Conservation (phyloP, 495 filamentous ascomycete species). For the Pyrenula massariospora region DNA sequence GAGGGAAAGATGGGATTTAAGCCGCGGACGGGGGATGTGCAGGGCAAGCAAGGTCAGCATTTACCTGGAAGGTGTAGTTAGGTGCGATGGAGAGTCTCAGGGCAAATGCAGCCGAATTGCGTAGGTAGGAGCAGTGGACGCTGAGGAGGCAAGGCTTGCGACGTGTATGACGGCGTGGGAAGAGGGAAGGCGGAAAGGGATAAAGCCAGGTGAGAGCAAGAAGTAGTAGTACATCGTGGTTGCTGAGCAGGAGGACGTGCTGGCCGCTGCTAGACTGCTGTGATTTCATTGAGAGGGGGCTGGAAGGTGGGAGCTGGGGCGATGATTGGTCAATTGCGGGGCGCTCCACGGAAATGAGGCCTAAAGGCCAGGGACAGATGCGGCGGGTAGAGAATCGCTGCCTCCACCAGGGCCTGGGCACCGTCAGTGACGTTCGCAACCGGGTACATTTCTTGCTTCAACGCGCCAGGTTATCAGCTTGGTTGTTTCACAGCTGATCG, state of each 20-base stretch:
- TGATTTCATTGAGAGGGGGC: background rate
- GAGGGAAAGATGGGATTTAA: background rate
- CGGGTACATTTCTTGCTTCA: no score
- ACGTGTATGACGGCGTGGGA: background rate
- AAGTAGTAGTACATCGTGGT: background rate
- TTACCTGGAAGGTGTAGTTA: background rate
- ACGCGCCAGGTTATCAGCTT: no score
- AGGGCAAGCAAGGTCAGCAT: background rate
- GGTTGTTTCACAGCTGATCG: no score
- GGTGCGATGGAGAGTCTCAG: background rate
- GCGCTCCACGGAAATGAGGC: background rate
- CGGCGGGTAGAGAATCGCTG: background rate
- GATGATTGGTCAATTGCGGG: background rate
- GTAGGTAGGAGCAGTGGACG: background rate
- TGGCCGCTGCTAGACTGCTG: no score
- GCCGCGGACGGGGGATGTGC: background rate
- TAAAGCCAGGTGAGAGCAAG: background rate
- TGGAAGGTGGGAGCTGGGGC: background rate
- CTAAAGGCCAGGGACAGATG: background rate
- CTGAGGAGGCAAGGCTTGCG: background rate
- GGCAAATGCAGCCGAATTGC: background rate
- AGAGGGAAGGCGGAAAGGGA: background rate
- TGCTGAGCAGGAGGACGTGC: no score
- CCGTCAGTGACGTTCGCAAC: no score
- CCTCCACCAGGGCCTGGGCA: background rate